Evolutionary conservation across 2,329 filamentous ascomycete species (phyloP).

Genomic region (Claviceps cyperi): DNA sequence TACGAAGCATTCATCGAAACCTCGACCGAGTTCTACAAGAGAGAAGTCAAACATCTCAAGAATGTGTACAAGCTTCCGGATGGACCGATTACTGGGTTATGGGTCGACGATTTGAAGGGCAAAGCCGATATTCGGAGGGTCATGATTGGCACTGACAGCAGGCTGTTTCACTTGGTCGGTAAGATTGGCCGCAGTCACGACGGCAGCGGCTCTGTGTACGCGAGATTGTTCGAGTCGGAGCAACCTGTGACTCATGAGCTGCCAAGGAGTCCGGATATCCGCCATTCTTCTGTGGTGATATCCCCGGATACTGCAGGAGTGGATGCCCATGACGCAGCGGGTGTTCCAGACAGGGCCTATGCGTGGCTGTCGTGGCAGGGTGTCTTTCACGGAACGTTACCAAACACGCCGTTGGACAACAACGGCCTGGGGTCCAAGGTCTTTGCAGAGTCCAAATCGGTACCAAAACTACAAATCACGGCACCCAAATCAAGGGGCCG

Average conservation of each 20-base stretch:
- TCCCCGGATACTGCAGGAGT: conserved; percentile 57
- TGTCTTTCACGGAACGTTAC: conserved; percentile 71
- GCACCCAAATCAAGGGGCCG: conserved; percentile 50
- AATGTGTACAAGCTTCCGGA: conserved; percentile 70
- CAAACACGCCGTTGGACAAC: conserved; percentile 42
- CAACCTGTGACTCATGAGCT: conserved; percentile 64
- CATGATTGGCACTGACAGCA: conserved; percentile 63
- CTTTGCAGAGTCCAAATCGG: conserved; percentile 64
- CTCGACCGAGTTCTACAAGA: conserved; percentile 83
- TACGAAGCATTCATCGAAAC: conserved; percentile 95
- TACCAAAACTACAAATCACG: conserved; percentile 60
- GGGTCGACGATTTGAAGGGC: conserved; percentile 60
- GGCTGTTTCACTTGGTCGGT: conserved; percentile 69
- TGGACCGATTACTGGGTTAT: conserved; percentile 71
- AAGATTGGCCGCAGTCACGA: conserved; percentile 62
- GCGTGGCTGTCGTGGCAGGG: conserved; percentile 86
- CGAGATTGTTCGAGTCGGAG: conserved; percentile 76
- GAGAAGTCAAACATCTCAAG: conserved; percentile 87
- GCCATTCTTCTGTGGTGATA: conserved; percentile 51
- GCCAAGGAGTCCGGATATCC: conserved; percentile 38
- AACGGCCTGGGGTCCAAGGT: conserved; percentile 56
- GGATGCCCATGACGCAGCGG: conserved; percentile 38
- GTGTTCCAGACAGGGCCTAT: conserved; percentile 58
- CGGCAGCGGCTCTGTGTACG: conserved; percentile 73
- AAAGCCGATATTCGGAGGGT: conserved; percentile 60